Base-by-base conservation (phyloP, 2,329 filamentous ascomycete species). In the Chaetomium strumarium region DNA sequence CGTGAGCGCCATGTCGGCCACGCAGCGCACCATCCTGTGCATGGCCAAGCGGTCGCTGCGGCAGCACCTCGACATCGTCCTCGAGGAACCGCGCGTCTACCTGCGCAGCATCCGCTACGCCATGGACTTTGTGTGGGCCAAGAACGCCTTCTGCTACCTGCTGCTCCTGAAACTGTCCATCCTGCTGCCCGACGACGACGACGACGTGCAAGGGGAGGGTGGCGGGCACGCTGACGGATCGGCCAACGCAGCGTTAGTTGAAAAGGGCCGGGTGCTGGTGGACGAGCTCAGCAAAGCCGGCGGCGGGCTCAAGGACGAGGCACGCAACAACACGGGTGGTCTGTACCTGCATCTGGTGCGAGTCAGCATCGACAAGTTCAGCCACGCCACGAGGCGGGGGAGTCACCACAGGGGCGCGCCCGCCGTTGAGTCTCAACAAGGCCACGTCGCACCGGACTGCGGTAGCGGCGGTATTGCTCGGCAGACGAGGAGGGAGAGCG, bases 91-190 rank as follows among this genome's bases (percentile, higher is more conserved):
- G 3, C 24, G 46, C 10, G 16, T 48, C 6, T 48, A 48, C 24
- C 11, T 48, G 46, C 46, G 46, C 24, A 41, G 37, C 17, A 41
- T 48, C 29, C 36, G 46, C 16, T 48, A 48, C 30, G 46, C 46
- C 7, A 48, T 48, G 46, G 46, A 48, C 29, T 48, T 48, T 48
- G 46, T 48, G 16, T 48, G 46, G 46, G 46, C 46, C 29, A 48
- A 48, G 16, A 48, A 48, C 16, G 46, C 46, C 1, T 48, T 48
- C 13, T 48, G 46, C 30, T 48, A 48, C 37, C 30, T 48, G 46
- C 24, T 48, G 3, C 37, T 48, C 24, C 17, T 48, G 29, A 48
- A 48, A 41, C 12, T 48, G 46, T 33, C 29, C 13, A 20, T 48
- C 8, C 33, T 48, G 36, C 3, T 48, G 10, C 46, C 46, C 13